These are phyloP conservation scores for Aspergillus conjunctus DNA, from an alignment of 495 filamentous ascomycete genomes.

Conservation along the genomic window DNA sequence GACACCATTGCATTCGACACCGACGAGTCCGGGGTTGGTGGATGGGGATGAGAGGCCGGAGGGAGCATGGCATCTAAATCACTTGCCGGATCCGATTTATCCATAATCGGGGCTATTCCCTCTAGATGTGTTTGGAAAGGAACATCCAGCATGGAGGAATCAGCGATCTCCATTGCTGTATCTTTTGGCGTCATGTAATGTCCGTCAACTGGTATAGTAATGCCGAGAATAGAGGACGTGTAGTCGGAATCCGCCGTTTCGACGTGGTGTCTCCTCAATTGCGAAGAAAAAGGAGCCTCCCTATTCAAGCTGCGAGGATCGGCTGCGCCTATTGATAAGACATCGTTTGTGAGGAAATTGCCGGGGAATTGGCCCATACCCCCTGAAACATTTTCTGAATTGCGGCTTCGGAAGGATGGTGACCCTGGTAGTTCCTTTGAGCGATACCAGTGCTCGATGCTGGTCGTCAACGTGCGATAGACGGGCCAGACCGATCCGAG, in stretches of 20 bases:
- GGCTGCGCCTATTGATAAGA: constrained; percentile 12
- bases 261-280: constrained; percentile 11
- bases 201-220: constrained; percentile 41
- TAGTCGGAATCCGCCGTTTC: constrained; percentile 24
- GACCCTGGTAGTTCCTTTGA: constrained; percentile 24
- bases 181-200: constrained; percentile 45
- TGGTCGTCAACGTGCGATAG: constrained; percentile 37
- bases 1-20: constrained; percentile 32
- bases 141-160: constrained; percentile 32
- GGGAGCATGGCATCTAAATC: constrained; percentile 32
- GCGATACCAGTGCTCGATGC: constrained; percentile 39
- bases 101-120: constrained; percentile 15
- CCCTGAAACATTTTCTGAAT: constrained; percentile 9
- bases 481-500: constrained; percentile 41
- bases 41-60: constrained; percentile 30
- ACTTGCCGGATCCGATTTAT: constrained; percentile 34
- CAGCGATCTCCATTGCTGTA: constrained; percentile 37
- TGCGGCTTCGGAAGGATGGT: constrained; percentile 15
- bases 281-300: constrained; percentile 16
- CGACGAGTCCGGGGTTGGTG: constrained; percentile 36
- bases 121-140: constrained; percentile 28
- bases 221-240: constrained; percentile 40
- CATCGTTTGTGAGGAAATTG: constrained; percentile 14
- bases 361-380: constrained; percentile 1
- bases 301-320: constrained; percentile 8